Percentiles rank a stretch among this genome's conserved stretches.
Evolutionary conservation across 176 grass and related monocot species (phyloP).

Genomic region (Triticum urartu): DNA sequence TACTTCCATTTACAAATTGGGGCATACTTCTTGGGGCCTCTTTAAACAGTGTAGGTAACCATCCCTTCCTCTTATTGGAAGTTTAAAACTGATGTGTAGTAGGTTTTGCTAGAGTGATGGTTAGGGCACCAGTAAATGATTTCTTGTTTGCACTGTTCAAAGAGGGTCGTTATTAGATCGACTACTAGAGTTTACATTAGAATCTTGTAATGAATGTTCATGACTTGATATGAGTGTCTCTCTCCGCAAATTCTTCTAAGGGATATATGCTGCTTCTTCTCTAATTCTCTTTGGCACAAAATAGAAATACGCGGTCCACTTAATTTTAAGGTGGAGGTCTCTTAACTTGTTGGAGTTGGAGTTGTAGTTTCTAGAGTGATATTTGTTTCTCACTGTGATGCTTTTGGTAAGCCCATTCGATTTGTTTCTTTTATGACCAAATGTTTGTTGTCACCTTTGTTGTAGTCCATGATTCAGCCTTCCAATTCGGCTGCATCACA

Average conservation of each 20-base stretch:
- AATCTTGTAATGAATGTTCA: constrained; percentile 24
- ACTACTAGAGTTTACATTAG: constrained; percentile 4
- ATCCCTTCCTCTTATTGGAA: constrained; percentile 17
- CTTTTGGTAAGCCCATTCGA: constrained; percentile 2
- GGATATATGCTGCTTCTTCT: background rate
- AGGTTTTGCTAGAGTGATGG: constrained; percentile 1
- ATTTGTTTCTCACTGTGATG: constrained; percentile 1
- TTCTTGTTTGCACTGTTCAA: background rate
- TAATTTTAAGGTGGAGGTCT: background rate
- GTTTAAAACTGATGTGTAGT: background rate
- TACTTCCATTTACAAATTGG: background rate
- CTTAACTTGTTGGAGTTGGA: constrained; percentile 2
- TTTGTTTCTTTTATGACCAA: constrained; percentile 23
- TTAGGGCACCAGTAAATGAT: background rate
- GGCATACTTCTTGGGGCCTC: background rate
- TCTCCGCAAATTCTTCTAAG: constrained; percentile 5
- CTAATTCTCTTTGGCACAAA: constrained; percentile 3
- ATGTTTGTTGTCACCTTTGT: constrained; percentile 20
- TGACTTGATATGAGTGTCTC: constrained; percentile 8
- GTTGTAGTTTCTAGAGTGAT: background rate
- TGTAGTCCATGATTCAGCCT: constrained; percentile 37
- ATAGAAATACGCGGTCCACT: background rate
- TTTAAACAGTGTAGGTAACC: background rate
- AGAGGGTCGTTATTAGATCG: constrained; percentile 7
- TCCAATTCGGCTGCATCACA: constrained; percentile 35